Evolutionary conservation across 345 rosid genomes (phyloP).

Genomic region (Aurinia saxatilis): DNA sequence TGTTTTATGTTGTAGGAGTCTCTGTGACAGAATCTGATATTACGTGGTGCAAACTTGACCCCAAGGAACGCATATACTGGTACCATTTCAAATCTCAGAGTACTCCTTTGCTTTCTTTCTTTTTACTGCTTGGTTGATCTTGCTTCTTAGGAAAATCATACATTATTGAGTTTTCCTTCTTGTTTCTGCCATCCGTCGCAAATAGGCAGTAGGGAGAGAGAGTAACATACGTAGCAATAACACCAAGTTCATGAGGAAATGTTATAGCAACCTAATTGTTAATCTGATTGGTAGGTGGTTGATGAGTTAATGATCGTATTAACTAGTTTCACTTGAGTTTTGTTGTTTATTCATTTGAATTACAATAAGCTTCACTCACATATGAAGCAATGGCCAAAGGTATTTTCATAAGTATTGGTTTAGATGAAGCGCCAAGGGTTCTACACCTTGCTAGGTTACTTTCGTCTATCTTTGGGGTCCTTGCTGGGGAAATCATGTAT

Average conservation of each 20-base stretch:
- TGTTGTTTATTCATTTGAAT: too few relatives aligned
- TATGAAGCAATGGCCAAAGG: too few relatives aligned
- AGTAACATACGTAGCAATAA: too few relatives aligned
- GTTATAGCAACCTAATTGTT: neutral
- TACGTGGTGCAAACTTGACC: slow-evolving; percentile 12
- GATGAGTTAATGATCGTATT: slow-evolving; percentile 4
- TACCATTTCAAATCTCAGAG: neutral
- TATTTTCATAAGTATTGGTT: too few relatives aligned
- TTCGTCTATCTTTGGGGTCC: too few relatives aligned
- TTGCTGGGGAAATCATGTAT: too few relatives aligned
- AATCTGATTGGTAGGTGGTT: neutral
- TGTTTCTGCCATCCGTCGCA: neutral
- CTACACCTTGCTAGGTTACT: too few relatives aligned
- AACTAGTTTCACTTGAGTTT: neutral
- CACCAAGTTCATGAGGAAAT: neutral
- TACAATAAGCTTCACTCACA: too few relatives aligned
- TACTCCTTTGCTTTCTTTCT: neutral
- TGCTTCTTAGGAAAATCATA: neutral
- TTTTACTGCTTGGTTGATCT: neutral
- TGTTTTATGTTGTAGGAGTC: slow-evolving; percentile 18
- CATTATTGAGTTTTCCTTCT: neutral
- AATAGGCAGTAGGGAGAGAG: too few relatives aligned
- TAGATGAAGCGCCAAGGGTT: too few relatives aligned
- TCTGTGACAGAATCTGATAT: slow-evolving; percentile 14
- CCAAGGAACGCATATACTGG: slow-evolving; percentile 27